Base-by-base conservation (phyloP, 257 asterid genomes). In the Fraxinus excelsior region DNA sequence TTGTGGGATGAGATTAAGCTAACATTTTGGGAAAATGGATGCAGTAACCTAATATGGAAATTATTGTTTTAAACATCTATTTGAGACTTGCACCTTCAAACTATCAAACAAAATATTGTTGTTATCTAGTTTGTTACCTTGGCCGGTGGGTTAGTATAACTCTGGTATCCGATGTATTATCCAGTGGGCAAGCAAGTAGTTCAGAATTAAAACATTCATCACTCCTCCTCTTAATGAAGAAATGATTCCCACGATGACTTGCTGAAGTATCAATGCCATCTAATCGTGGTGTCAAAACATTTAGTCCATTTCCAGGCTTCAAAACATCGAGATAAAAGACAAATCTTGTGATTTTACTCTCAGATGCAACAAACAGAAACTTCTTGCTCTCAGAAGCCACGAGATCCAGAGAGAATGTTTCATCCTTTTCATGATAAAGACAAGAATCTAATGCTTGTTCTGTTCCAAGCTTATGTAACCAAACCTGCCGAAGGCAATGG, bases 241-340 rank as follows among this genome's bases (percentile, higher is more conserved):
- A 93, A 85, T 91, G 96, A 84, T 90, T 83, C 78, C 99, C 99
- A n/a, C 93, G 93, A 81, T 95, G 99, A 86, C 96, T 93, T 79
- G 86, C 96, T 74, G 96, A 81, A 68, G 98, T 90, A 83, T 89
- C 98, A 80, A 84, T 80, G 62, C 99, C 97, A 82, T 85, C 90
- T 84, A 87, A 66, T 35, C 92, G 91, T 5, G 91, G 93, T 70
- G 98, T 91, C 88, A 95, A 89, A 82, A 70, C 85, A 73, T 53
- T 25, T 74, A 95, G 83, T 71, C 96, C 97, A 74, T 84, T 80
- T 71, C 86, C 96, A 77, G 88, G 94, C 71, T 85, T 89, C 68
- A 94, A 88, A 75, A 86, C 70, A 80, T 95, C 97, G 44, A 92
- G 89, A 84, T 95, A 93, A 78, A 89, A 95, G 77, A 90, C 80